These are phyloP conservation scores for Neurospora sp. DNA, from an alignment of 495 filamentous ascomycete genomes.

Conservation along the genomic window DNA sequence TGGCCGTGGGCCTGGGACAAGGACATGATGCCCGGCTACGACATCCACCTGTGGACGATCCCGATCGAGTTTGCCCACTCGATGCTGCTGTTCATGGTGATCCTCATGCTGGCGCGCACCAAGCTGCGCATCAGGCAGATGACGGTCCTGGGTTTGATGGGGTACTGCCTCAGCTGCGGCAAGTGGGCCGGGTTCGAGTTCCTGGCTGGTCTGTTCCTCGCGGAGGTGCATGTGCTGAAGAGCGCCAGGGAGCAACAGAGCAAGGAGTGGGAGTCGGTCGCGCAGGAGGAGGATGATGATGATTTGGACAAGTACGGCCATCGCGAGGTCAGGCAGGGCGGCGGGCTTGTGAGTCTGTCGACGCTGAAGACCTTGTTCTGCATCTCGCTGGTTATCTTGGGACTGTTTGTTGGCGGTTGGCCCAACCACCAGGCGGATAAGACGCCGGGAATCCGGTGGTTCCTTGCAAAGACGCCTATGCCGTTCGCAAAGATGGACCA, in stretches of 20 bases:
- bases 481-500: constrained; percentile 23
- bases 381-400: constrained; percentile 22
- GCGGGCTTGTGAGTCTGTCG: background rate
- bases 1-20: constrained; percentile 46
- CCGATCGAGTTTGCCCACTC: constrained; percentile 56
- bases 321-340: background rate
- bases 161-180: constrained; percentile 48
- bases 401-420: constrained; percentile 36
- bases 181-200: constrained; percentile 54
- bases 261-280: constrained; percentile 11
- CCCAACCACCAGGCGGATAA: constrained; percentile 28
- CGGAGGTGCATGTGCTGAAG: constrained; percentile 40
- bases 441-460: constrained; percentile 25
- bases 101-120: constrained; percentile 44
- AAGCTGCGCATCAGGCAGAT: constrained; percentile 35
- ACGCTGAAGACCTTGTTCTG: constrained; percentile 10
- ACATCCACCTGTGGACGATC: constrained; percentile 58
- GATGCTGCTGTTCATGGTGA: constrained; percentile 49
- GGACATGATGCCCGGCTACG: constrained; percentile 45
- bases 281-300: constrained; percentile 2
- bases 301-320: background rate
- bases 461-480: constrained; percentile 23
- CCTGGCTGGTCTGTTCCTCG: constrained; percentile 48
- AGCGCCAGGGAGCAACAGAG: constrained; percentile 3
- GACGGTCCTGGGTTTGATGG: constrained; percentile 34